Base-by-base conservation (phyloP, 805 yeast species). In the Metschnikowia amazonensis region DNA sequence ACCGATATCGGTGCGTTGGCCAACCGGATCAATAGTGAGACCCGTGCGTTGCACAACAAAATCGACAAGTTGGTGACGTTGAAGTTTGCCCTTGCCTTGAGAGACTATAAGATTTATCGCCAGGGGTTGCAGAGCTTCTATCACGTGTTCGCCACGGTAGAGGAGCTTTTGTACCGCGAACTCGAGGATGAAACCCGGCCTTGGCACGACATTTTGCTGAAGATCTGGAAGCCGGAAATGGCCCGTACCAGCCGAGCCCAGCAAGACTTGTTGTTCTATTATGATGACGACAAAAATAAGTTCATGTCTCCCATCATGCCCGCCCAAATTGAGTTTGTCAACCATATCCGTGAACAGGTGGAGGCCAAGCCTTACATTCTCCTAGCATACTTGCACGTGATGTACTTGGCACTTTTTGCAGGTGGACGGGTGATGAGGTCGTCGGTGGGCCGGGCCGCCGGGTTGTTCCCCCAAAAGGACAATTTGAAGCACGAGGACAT, bases 361-460 rank as follows among this genome's bases (percentile, higher is more conserved):
- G 59, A 59, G 35, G 81, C 76, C 36, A 82, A 83, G 58, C 95
- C 96, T 6, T 79, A 84, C 54, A 64, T 86, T 17, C 64, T 87
- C 30, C 69, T 87, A 38, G 94, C 95, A 4, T 87, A 87, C 63
- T 79, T 88, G 69, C 96, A 87, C 61, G 94, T 86, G 39, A 75
- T 87, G 80, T 87, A 87, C 65, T 67, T 87, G 59, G 95, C 94
- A 0, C 74, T 87, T 42, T 87, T 87, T 68, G 95, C 95, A 1
- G 96, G 96, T 42, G 95, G 95, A 14, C 73, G 82, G 51, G 72
- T 87, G 28, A 75, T 88, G 79, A 70, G 83, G 48, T 81, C 89
- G 0, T 77, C 81, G 14, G 65, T 87, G 24, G 70, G 82, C 42
- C 79, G 76, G 57, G 82, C 89, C 20, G 67, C 83, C 5, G 87